Evolutionary conservation across 768 basidiomycete genomes (phyloP), one percentile per base, ranked within the genome.

Genomic region (Tylopilus sp.): DNA sequence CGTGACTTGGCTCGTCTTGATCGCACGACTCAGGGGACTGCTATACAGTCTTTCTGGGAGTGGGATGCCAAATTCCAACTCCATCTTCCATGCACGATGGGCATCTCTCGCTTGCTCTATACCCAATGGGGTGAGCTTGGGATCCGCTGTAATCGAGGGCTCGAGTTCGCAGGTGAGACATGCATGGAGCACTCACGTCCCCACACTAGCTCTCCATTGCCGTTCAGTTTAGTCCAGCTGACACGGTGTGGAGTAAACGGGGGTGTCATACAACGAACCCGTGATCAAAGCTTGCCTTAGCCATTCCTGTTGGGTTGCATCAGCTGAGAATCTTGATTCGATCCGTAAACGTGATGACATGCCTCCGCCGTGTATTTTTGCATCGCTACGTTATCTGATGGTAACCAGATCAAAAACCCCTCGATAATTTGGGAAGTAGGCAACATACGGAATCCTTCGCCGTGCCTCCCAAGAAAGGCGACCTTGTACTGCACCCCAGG

Each of bases 131-230:
- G 87, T 89, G 26, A 89, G 76, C 25, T 79, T 71, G 2, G 87
- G 81, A 60, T 89, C 86, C 23, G 87, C 85, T 85, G 50, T 52
- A 55, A 18, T 46, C 11, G 25, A 39, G 31, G 35, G 25, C 12
- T 21, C 18, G 30, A 39, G 36, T 8, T 45, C 20, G 18, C 35
- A 55, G n/a, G 49, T 20, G 18, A 54, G 26, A 26, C 35, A 31
- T 10, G 26, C 26, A 1, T 7, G 6, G 22, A 15, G 8, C 18
- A 78, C 85, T 64, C 57, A 86, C 85, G 88, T 15, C 88, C 88
- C 89, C 89, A 91, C 10, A 70, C 70, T 8, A 88, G 64, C 42
- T 83, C 79, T 17, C 74, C 85, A 52, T 91, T 83, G 2, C 82
- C 82, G 33, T 83, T 69, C 1, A 80, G 64, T 60, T 73, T 82